phyloP scores from a whole-genome alignment of 2,329 filamentous ascomycete genomes.

The Fusarium algeriense region DNA sequence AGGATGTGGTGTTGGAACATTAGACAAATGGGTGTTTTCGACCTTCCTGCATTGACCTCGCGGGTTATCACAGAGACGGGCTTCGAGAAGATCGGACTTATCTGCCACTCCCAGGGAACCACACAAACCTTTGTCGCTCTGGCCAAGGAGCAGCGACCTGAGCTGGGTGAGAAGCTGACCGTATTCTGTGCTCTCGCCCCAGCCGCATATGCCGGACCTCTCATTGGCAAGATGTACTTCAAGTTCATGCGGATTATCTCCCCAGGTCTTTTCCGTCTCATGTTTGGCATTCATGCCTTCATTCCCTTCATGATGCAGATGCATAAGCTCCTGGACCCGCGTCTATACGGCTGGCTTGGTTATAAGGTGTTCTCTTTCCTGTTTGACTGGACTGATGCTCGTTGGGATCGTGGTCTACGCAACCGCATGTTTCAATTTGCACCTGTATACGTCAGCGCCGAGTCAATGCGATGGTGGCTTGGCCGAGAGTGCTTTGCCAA shows the following conservation, averaged over 20 bases:
- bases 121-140: conserved; percentile 89
- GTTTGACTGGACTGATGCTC: conserved; percentile 86
- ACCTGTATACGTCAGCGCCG: conserved; percentile 88
- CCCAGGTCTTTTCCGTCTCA: conserved; percentile 78
- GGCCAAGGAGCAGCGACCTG: conserved; percentile 89
- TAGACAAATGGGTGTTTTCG: conserved; percentile 90
- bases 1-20: conserved; percentile 99
- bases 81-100: conserved; percentile 83
- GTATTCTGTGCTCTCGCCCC: conserved; percentile 94
- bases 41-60: conserved; percentile 83
- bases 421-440: conserved; percentile 92
- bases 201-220: conserved; percentile 87
- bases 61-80: conserved; percentile 85
- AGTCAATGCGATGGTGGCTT: conserved; percentile 97
- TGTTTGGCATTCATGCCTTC: conserved; percentile 94
- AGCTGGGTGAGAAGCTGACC: conserved; percentile 83
- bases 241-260: conserved; percentile 89
- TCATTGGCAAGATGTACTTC: conserved; percentile 90
- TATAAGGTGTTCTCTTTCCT: conserved; percentile 92
- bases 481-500: conserved; percentile 82
- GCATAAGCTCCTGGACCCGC: conserved; percentile 74
- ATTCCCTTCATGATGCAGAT: conserved; percentile 94
- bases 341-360: conserved; percentile 82
- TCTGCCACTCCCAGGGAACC: conserved; percentile 92
- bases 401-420: conserved; percentile 85